Base-by-base conservation (phyloP, 2,329 filamentous ascomycete species). In the Monosporascus sp. region DNA sequence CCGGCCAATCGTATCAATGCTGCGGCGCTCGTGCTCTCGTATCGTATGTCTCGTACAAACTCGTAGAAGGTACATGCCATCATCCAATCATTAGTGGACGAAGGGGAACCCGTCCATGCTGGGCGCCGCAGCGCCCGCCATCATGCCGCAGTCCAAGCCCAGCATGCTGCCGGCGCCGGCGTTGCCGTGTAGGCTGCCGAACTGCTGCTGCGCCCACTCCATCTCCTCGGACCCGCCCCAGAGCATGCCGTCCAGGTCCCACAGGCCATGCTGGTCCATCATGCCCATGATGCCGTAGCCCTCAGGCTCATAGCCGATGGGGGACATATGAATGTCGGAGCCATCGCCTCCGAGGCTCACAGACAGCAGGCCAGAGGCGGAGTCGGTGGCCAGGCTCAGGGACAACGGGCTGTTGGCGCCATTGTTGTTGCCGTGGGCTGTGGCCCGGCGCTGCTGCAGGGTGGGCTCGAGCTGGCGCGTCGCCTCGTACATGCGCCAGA, bases 401-500 rank as follows among this genome's bases (percentile, higher is more conserved):
- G 58, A 27, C 56, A 65, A 62, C 42, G 65, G 65, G 51, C 62
- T 65, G 46, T 57, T 60, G 51, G 57, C 48, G 50, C 51, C 47
- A 49, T 54, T 56, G 52, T 49, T 60, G 57, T 39, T 63, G 57
- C 18, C 66, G 57, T 56, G 61, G 48, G 53, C 62, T 57, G 57
- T 66, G 60, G 57, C 60, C 61, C 66, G 64, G 59, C 62, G 66
- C 60, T 46, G 42, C 42, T 46, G 63, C 37, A 62, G 50, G 25
- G 50, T 68, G 38, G 69, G 67, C 59, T 71, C 71, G 25, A 70
- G 69, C 58, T 74, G 68, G 31, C 71, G 66, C 50, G 71, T 72
- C 14, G 82, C 82, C 60, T 86, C 83, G 62, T 85, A 84, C 70
- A 87, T 83, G 58, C 81, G 77, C 60, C 74, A 78, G 24, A 88